Evolutionary conservation across 2,329 filamentous ascomycete genomes (phyloP).

Genomic region (Pyrenophora seminiperda): DNA sequence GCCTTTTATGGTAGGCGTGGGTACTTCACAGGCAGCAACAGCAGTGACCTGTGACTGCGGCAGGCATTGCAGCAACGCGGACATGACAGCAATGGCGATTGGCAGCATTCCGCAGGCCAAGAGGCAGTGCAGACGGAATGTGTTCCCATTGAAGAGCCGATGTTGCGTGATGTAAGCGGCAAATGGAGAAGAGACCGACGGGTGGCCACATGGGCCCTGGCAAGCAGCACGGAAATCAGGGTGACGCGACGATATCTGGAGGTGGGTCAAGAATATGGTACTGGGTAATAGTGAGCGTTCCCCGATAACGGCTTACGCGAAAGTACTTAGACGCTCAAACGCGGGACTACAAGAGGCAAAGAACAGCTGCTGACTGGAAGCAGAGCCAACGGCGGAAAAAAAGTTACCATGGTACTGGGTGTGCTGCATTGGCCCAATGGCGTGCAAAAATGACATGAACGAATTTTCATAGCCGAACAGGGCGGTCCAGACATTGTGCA

Average conservation of each 20-base stretch:
- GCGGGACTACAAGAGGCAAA: slow-evolving; percentile 2
- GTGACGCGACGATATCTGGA: slow-evolving; percentile 17
- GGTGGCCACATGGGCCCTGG: slow-evolving; percentile 4
- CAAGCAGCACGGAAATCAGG: slow-evolving; percentile 4
- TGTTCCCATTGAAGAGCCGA: slow-evolving; percentile 2
- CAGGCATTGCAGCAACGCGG: slow-evolving; percentile 1
- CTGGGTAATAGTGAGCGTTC: neutral
- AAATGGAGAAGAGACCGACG: slow-evolving; percentile 3
- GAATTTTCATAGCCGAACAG: slow-evolving; percentile 18
- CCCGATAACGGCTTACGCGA: slow-evolving; percentile 7
- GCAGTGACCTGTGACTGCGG: slow-evolving; percentile 6
- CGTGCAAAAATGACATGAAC: slow-evolving; percentile 22
- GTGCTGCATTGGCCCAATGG: slow-evolving; percentile 4
- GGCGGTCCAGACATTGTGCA: slow-evolving; percentile 4
- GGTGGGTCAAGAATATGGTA: slow-evolving; percentile 9
- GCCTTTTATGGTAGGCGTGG: slow-evolving; percentile 11
- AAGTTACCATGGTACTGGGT: neutral
- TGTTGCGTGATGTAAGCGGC: slow-evolving; percentile 7
- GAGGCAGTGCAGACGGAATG: neutral
- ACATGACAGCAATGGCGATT: slow-evolving; percentile 17
- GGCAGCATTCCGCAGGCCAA: slow-evolving; percentile 3
- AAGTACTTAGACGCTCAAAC: slow-evolving; percentile 2
- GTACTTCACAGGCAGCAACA: slow-evolving; percentile 1
- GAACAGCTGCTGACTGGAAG: neutral
- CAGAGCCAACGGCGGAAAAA: slow-evolving; percentile 1